These are phyloP conservation scores for Sarcodon sp. DNA, from an alignment of 768 basidiomycete species.

Conservation along the genomic window DNA sequence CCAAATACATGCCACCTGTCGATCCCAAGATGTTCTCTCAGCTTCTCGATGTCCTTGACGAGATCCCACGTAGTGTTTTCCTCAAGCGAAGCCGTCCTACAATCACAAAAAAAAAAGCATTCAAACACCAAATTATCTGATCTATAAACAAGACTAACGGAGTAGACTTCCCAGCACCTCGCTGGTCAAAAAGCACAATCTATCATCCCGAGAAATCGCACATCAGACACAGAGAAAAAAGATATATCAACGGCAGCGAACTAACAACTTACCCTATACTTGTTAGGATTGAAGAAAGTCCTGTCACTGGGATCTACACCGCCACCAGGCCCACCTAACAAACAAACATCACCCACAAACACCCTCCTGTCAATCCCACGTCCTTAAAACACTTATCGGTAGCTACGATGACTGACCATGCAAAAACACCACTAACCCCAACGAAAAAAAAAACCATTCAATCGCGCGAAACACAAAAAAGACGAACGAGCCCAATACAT, in stretches of 20 bases:
- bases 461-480: too few relatives aligned
- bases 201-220: slow-evolving; percentile 12
- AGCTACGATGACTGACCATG: slow-evolving; percentile 35
- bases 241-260: not conserved
- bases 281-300: slow-evolving; percentile 70
- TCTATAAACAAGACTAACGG: slow-evolving; percentile 38
- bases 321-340: slow-evolving; percentile 71
- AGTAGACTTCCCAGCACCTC: slow-evolving; percentile 78
- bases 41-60: slow-evolving; percentile 78
- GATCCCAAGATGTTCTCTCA: slow-evolving; percentile 63
- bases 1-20: slow-evolving; percentile 94
- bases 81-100: slow-evolving; percentile 58
- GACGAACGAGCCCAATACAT: slow-evolving; percentile 3
- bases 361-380: slow-evolving; percentile 2
- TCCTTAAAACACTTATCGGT: not conserved
- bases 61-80: slow-evolving; percentile 95
- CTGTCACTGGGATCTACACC: slow-evolving; percentile 58
- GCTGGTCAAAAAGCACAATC: slow-evolving; percentile 85
- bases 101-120: slow-evolving; percentile 3
- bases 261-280: slow-evolving; percentile 52
- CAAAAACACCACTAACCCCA: slow-evolving; percentile 56
- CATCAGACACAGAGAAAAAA: too few relatives aligned
- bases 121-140: not conserved
- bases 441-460: not conserved
- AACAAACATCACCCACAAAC: not conserved